Percentiles rank a stretch among this genome's conserved stretches.
These are phyloP conservation scores for Breviolum minutum DNA, from an alignment of 73 alveolate species.

Conservation along the genomic window DNA sequence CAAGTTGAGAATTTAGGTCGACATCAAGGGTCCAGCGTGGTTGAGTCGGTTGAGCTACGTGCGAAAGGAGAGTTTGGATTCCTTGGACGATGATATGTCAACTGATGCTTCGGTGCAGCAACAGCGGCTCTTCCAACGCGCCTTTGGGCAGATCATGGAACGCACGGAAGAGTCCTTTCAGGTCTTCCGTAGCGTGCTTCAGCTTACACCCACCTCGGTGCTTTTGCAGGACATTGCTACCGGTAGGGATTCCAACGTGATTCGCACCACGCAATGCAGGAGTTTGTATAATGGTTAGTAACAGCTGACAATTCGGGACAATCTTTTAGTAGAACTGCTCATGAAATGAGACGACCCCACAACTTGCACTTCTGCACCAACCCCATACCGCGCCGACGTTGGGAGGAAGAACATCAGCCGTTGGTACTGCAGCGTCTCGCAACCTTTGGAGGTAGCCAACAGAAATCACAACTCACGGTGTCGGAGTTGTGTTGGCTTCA, in stretches of 20 bases:
- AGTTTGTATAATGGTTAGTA: not conserved
- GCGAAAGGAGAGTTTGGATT: constrained; percentile 43
- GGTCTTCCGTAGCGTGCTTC: constrained; percentile 95
- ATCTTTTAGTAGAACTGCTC: not conserved
- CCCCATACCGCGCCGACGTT: not conserved
- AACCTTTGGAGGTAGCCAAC: not conserved
- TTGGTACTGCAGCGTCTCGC: constrained; percentile 47
- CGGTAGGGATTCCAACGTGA: not conserved
- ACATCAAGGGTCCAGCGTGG: not conserved
- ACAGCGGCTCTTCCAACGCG: constrained; percentile 12
- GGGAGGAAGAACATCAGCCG: constrained; percentile 14
- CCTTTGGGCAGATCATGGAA: constrained; percentile 63
- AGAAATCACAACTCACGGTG: too few species aligned
- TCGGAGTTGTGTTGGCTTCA: too few species aligned
- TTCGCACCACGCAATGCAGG: not conserved
- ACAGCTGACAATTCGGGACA: not conserved
- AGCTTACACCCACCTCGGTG: constrained; percentile 43
- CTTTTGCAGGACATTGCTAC: constrained; percentile 33
- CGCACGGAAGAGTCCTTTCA: constrained; percentile 61
- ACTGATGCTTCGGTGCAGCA: not conserved
- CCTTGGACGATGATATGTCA: not conserved
- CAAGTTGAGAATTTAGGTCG: not conserved
- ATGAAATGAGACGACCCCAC: too few species aligned
- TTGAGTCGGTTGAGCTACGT: too few species aligned
- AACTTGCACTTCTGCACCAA: too few species aligned